Conservation (phyloP, 495 filamentous ascomycete species). For the Pyrenopolyporus hunteri region DNA sequence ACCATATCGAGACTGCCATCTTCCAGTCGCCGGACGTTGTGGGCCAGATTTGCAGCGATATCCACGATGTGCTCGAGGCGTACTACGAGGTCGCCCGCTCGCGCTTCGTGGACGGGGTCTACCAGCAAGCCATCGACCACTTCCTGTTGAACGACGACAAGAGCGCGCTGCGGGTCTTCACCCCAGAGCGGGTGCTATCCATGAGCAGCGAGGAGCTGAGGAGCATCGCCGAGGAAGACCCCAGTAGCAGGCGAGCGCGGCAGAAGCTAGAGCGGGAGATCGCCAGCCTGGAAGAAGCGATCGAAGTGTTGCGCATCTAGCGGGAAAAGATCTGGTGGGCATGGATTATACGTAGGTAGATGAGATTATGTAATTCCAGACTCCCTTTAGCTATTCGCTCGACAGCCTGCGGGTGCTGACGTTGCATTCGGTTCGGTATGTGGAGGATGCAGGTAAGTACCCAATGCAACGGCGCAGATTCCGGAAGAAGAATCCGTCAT, state of each 20-base stretch:
- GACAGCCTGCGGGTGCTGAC: no score
- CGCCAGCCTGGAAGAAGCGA: slow-evolving; percentile 32
- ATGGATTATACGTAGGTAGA: no score
- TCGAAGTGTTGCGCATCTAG: slow-evolving; percentile 25
- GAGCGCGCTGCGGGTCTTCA: slow-evolving; percentile 43
- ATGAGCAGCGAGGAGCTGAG: slow-evolving; percentile 44
- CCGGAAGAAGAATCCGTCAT: no score
- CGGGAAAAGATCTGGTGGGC: not conserved
- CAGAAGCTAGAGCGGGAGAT: slow-evolving; percentile 28
- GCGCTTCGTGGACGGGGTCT: slow-evolving; percentile 62
- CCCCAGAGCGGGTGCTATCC: slow-evolving; percentile 33
- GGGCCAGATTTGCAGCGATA: slow-evolving; percentile 51
- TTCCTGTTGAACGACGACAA: slow-evolving; percentile 40
- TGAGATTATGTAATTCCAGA: no score
- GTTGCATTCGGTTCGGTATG: no score
- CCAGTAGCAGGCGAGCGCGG: slow-evolving; percentile 26
- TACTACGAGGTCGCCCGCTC: slow-evolving; percentile 65
- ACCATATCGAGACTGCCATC: slow-evolving; percentile 2
- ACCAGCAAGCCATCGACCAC: slow-evolving; percentile 41
- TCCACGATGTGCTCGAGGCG: slow-evolving; percentile 60
- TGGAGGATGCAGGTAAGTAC: no score
- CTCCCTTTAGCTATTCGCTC: no score
- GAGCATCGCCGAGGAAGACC: slow-evolving; percentile 48
- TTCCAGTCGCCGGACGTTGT: slow-evolving; percentile 45
- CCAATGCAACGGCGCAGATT: no score